phyloP scores from a whole-genome alignment of 2,329 filamentous ascomycete genomes.

The Calonectria naviculata region DNA sequence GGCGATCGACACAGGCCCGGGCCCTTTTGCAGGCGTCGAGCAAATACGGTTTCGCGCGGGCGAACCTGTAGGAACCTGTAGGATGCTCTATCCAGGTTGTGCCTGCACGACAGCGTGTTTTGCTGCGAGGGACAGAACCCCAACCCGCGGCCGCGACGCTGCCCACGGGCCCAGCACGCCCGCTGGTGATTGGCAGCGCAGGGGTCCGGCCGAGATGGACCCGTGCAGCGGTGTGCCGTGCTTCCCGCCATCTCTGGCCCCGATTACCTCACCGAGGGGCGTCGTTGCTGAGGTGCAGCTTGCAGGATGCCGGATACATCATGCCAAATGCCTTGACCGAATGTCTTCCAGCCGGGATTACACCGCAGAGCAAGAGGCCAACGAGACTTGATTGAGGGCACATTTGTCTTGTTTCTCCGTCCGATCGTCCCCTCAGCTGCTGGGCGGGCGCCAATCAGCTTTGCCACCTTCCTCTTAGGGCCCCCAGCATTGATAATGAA shows the following conservation, averaged over 20 bases:
- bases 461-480: slow-evolving; percentile 5
- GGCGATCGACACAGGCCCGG: slow-evolving; percentile 26
- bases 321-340: neutral
- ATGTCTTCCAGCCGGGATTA: neutral
- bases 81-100: neutral
- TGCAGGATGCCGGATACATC: neutral
- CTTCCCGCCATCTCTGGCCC: neutral
- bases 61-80: neutral
- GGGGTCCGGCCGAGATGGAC: neutral
- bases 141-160: neutral
- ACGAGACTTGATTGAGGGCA: neutral
- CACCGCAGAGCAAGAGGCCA: neutral
- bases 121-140: neutral
- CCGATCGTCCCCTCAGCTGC: neutral
- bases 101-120: neutral
- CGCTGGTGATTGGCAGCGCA: neutral
- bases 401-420: neutral
- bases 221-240: neutral
- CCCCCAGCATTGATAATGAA: neutral
- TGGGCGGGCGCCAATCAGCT: neutral
- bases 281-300: neutral
- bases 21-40: slow-evolving; percentile 19
- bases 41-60: neutral
- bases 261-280: neutral
- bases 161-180: neutral